These are phyloP conservation scores for Talaromyces islandicus DNA, from an alignment of 2,329 filamentous ascomycete genomes.

Conservation along the genomic window DNA sequence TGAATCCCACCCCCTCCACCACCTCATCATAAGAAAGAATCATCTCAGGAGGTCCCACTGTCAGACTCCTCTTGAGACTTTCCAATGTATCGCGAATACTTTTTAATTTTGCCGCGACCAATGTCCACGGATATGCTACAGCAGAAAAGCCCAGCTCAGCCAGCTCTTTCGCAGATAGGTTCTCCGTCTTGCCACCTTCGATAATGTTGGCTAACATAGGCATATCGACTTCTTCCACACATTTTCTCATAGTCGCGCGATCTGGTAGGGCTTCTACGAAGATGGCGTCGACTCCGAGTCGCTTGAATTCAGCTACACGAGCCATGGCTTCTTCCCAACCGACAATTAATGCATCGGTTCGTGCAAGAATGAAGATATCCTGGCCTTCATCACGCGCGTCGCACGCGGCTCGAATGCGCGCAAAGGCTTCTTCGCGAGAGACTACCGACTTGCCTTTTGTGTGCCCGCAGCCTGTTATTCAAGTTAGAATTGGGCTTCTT, in stretches of 20 bases:
- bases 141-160: constrained; percentile 32
- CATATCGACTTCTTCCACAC: constrained; percentile 30
- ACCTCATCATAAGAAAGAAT: constrained; percentile 42
- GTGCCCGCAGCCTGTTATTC: constrained; percentile 32
- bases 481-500: not conserved
- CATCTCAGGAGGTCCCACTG: constrained; percentile 36
- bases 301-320: constrained; percentile 33
- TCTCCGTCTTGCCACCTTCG: constrained; percentile 38
- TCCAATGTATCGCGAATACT: constrained; percentile 21
- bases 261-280: constrained; percentile 38
- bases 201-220: constrained; percentile 42
- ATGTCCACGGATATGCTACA: constrained; percentile 10
- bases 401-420: constrained; percentile 20
- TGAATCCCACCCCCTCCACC: constrained; percentile 42
- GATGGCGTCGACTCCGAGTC: constrained; percentile 36
- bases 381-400: constrained; percentile 20
- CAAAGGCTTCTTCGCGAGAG: constrained; percentile 16
- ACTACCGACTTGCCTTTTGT: constrained; percentile 30
- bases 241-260: constrained; percentile 30
- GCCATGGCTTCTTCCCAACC: constrained; percentile 34
- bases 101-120: constrained; percentile 9
- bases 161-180: constrained; percentile 32
- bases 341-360: constrained; percentile 22
- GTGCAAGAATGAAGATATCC: constrained; percentile 28
- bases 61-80: constrained; percentile 38